A percentile compares a stretch with the other conserved stretches of the same genome.
These are phyloP conservation scores for Alternaria consortialis DNA, from an alignment of 2,329 filamentous ascomycete species.

Conservation along the genomic window DNA sequence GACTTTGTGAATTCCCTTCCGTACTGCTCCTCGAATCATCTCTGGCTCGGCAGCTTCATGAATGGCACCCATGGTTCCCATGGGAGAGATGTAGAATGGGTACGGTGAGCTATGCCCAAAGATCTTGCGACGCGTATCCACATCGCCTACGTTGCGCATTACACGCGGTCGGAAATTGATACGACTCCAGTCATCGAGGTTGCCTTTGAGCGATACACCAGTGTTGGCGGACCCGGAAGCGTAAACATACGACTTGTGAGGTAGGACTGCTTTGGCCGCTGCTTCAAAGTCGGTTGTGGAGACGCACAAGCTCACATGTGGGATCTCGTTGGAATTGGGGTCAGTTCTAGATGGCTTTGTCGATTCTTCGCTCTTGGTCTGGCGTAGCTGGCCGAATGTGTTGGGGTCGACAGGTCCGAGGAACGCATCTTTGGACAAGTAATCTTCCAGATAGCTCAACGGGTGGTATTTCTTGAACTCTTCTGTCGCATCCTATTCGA, in stretches of 20 bases:
- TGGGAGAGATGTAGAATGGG: constrained; percentile 53
- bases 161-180: constrained; percentile 49
- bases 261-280: constrained; percentile 43
- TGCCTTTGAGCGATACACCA: constrained; percentile 41
- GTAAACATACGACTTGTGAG: constrained; percentile 47
- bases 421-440: constrained; percentile 37
- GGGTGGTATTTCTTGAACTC: constrained; percentile 50
- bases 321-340: constrained; percentile 31
- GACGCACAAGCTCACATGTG: constrained; percentile 44
- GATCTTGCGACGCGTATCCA: constrained; percentile 42
- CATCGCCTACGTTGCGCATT: constrained; percentile 47
- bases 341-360: constrained; percentile 28
- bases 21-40: constrained; percentile 47
- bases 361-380: constrained; percentile 32
- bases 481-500: constrained; percentile 42
- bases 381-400: constrained; percentile 39
- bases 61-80: constrained; percentile 49
- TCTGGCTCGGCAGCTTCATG: constrained; percentile 50
- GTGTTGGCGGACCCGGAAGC: constrained; percentile 48
- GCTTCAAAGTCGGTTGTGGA: constrained; percentile 45
- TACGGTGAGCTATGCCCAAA: constrained; percentile 47
- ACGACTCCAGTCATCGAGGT: constrained; percentile 47
- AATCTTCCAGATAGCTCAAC: constrained; percentile 40
- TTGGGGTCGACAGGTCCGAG: constrained; percentile 45
- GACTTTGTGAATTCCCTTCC: constrained; percentile 48